Base-by-base conservation (phyloP, 345 rosid species). In the Viola odorata region DNA sequence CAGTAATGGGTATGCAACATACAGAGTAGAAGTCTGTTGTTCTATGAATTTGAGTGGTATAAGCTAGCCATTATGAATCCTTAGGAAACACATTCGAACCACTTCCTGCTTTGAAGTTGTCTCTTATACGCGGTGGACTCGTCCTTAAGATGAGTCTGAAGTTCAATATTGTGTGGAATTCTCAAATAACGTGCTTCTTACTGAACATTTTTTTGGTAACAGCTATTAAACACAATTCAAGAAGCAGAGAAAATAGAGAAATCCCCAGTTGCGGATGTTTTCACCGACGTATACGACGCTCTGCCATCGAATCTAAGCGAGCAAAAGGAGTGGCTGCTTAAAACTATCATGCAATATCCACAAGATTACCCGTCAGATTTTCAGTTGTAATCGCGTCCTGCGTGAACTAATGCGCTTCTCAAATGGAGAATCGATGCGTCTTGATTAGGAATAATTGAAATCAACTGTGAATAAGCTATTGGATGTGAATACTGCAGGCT, bases 221-320 rank as follows among this genome's bases (percentile, higher is more conserved):
- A 92, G 98, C 53, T 89, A 45, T 67, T 92, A 56, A 72, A 80
- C 11, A 96, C 87, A 41, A 77, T 92, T 68, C 87, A 89, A 72
- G 81, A 55, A 53, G 96, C 96, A 6, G 96, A 89, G 77, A 75
- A 69, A 77, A 64, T 58, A 3, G 83, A 81, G 76, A 92, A 92
- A 73, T 96, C 98, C 0, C 75, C 85, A 3, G 58, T 92, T 60
- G 60, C 66, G 15, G 70, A 89, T 10, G 49, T 84, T 55, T 92
- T 92, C 77, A 70, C 84, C 4, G 96, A 92, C 66, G 96, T 92
- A 2, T 92, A 89, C 16, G 81, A 92, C 55, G 65, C 67, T 64
- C 71, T 76, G 51, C 85, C 98, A 3, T 56, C 84, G n/a, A 89
- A 89, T 71, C 94, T 92, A 3, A 44, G 8, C 1, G 91, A 89